phyloP scores from a whole-genome alignment of 2,329 filamentous ascomycete species.

The Colletotrichum ledebouriae region DNA sequence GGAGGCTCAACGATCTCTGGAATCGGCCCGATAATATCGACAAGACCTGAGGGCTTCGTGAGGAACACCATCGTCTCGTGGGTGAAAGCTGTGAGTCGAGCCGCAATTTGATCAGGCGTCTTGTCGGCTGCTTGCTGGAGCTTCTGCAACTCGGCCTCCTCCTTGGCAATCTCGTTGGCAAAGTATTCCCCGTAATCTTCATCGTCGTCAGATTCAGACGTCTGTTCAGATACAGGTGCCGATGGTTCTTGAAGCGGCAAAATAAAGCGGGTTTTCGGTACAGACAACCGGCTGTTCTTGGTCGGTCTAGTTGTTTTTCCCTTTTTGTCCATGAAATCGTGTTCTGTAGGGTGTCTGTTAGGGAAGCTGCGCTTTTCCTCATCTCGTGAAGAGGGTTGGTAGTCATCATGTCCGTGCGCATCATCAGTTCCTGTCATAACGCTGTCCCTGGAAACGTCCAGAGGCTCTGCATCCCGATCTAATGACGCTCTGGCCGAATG shows the following conservation, averaged over 20 bases:
- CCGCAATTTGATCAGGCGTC: constrained; percentile 58
- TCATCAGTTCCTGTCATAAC: constrained; percentile 37
- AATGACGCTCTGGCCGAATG: constrained; percentile 48
- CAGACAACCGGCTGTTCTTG: constrained; percentile 48
- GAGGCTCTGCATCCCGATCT: constrained; percentile 37
- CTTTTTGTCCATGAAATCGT: constrained; percentile 40
- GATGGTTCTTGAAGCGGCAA: constrained; percentile 55
- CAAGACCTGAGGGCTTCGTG: constrained; percentile 59
- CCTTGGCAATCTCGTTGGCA: constrained; percentile 64
- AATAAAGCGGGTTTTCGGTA: constrained; percentile 53
- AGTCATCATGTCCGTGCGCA: constrained; percentile 20
- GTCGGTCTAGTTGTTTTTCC: constrained; percentile 26
- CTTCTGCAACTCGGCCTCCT: constrained; percentile 62
- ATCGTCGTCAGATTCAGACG: constrained; percentile 68
- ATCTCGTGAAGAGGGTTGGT: constrained; percentile 11
- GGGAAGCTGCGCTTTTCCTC: constrained; percentile 20
- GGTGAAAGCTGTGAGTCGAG: constrained; percentile 62
- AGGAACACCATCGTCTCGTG: constrained; percentile 64
- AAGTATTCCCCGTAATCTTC: constrained; percentile 72
- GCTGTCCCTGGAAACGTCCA: constrained; percentile 31
- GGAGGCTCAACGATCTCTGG: constrained; percentile 47
- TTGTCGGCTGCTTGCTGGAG: constrained; percentile 56
- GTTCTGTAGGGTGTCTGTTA: constrained; percentile 31
- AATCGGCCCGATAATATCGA: constrained; percentile 58
- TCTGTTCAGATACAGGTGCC: constrained; percentile 53